Evolutionary conservation across 2,329 filamentous ascomycete genomes (phyloP), one percentile per base, ranked within the genome.

Genomic region (Cytospora leucostoma): DNA sequence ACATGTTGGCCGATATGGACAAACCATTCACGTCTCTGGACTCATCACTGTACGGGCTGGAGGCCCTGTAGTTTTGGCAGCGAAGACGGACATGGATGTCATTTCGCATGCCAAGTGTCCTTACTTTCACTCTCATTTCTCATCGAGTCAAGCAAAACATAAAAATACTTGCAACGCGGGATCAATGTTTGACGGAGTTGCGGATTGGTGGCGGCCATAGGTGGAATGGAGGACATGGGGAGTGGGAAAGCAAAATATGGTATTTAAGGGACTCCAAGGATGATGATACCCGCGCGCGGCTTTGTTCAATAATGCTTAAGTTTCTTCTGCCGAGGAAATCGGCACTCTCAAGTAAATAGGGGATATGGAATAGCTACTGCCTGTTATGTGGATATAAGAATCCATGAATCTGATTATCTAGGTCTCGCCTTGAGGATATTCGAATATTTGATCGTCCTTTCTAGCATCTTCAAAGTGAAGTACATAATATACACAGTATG

Each of bases 21-120:
- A 85, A 86, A 71, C 78, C 82, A 0, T 84, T 85, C 66, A 70
- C 77, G 13, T 53, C 56, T 17, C 74, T 87, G 60, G 83, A 87
- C 64, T 77, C 77, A 53, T 74, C 72, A 7, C 66, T 80, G 15
- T 83, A 77, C 69, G 75, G 74, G 32, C 70, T 81, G 68, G 75
- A 79, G 65, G 56, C 47, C 32, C 37, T 55, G 10, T 61, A 52
- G 47, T 33, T 21, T 35, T 32, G 50, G 27, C 50, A 7, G 11
- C 17, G 15, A 33, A 27, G 19, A 35, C 12, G 17, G 44, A 7
- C 7, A 10, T 21, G 12, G 37, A n/a, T n/a, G 35, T 13, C 37
- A 44, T n/a, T 44, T 7, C 17, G 11, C 7, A n/a, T 15, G 4
- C 17, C 17, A 15, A 15, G 7, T 44, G 15, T n/a, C 8, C 40